These are phyloP conservation scores for Candolleomyces aberdarensis DNA, from an alignment of 768 basidiomycete species.

Conservation along the genomic window DNA sequence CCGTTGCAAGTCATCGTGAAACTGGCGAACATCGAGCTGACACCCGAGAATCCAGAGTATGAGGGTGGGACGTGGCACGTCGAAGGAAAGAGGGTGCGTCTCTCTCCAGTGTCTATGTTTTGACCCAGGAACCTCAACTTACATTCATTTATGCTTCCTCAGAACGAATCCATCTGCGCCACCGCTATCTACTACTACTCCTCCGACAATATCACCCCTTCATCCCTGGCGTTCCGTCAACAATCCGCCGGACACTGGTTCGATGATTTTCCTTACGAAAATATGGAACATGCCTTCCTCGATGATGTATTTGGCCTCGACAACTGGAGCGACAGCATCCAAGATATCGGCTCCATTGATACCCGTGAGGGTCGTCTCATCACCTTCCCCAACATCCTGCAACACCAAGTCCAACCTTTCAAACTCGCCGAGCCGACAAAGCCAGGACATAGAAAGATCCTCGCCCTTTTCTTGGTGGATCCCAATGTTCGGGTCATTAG, in stretches of 20 bases:
- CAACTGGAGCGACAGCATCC: constrained; percentile 14
- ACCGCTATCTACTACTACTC: constrained; percentile 16
- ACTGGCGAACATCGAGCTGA: constrained; percentile 17
- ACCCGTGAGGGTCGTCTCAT: constrained; percentile 25
- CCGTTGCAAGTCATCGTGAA: constrained; percentile 15
- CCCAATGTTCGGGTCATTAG: constrained; percentile 21
- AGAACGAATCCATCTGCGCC: constrained; percentile 20
- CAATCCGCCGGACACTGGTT: neutral
- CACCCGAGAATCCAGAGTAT: constrained; percentile 14
- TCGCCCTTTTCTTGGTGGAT: constrained; percentile 37
- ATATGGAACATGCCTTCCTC: constrained; percentile 21
- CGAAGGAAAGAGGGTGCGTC: constrained; percentile 15
- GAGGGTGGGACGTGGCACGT: constrained; percentile 16
- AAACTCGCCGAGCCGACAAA: constrained; percentile 28
- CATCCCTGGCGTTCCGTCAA: constrained; percentile 14
- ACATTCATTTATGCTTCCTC: neutral
- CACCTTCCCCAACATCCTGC: constrained; percentile 34
- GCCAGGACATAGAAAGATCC: constrained; percentile 37
- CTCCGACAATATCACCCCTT: constrained; percentile 10
- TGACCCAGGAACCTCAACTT: neutral
- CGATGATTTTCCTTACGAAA: constrained; percentile 11
- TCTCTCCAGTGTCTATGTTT: neutral
- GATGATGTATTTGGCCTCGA: constrained; percentile 15
- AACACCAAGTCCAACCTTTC: constrained; percentile 33
- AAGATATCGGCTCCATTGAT: constrained; percentile 23